A percentile compares a stretch with the other conserved stretches of the same genome.
Evolutionary conservation across 2,329 filamentous ascomycete species (phyloP).

Genomic region (Delphinella strobiligena): DNA sequence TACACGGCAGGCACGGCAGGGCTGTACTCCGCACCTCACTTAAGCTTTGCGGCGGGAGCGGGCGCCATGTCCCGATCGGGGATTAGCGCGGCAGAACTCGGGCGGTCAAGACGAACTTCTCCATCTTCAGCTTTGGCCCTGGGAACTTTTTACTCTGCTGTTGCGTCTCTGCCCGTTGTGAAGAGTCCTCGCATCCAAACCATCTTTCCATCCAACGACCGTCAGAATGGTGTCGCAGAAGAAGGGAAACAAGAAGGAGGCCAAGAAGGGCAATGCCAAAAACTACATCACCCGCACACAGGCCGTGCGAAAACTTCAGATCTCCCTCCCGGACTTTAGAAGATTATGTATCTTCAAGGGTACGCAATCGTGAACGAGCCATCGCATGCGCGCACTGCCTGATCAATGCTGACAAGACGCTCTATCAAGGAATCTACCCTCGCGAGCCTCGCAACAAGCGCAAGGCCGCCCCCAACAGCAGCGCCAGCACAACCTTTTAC

Average conservation of each 20-base stretch:
- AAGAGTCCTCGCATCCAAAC: background rate
- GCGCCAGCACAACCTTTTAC: slow-evolving; percentile 82
- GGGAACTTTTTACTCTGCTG: slow-evolving; percentile 8
- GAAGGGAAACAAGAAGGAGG: background rate
- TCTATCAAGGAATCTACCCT: slow-evolving; percentile 68
- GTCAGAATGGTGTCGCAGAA: slow-evolving; percentile 1
- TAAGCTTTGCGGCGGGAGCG: background rate
- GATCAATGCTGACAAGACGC: background rate
- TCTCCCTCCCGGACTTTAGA: slow-evolving; percentile 93
- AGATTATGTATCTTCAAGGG: slow-evolving; percentile 98
- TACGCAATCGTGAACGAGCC: slow-evolving; percentile 16
- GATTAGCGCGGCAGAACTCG: background rate
- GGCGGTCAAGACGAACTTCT: background rate
- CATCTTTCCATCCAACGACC: background rate
- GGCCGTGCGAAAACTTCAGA: slow-evolving; percentile 93
- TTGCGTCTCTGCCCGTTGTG: too few species aligned
- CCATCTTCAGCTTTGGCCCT: background rate
- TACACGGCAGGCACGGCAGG: too few species aligned
- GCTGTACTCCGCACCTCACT: background rate
- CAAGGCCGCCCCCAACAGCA: slow-evolving; percentile 87
- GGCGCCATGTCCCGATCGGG: background rate
- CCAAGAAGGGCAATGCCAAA: slow-evolving; percentile 76
- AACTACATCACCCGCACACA: slow-evolving; percentile 98
- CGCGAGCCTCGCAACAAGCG: slow-evolving; percentile 94
- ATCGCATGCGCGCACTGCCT: too few species aligned